Evolutionary conservation across 73 alveolate species (phyloP), one percentile per base, ranked within the genome.

Genomic region (Paramecium primaurelia): DNA sequence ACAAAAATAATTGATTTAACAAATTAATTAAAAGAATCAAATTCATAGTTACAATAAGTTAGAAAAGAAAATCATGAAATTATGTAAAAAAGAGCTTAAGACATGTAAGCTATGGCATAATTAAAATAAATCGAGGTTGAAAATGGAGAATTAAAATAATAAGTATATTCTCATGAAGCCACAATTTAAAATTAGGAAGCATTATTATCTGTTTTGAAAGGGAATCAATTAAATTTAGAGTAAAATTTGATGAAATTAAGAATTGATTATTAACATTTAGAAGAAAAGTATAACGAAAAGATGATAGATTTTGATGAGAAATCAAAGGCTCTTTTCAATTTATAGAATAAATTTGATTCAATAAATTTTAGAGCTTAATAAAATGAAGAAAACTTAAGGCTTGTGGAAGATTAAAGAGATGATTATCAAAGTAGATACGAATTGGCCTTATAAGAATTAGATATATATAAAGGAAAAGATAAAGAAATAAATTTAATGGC

Each of bases 51-150:
- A 64, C 20, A 59, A 59, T 18, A 59, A 59, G 77, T 59, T 59
- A 59, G 77, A 59, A 59, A 59, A 59, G 77, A 59, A 16, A 59
- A 59, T 59, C 77, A 59, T 59, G 77, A 59, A 59, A 59, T 59
- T 5, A 59, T 59, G 77, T 16, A 59, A 18, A 59, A 59, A 9
- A 16, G 40, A 59, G 77, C 77, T 0, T 22, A 59, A 20, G 77
- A 59, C 3, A 59, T 59, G 77, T 20, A 59, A 20, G 40, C 14
- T 26, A 59, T 59, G 77, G 77, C 37, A 9, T 59, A 59, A 59
- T 59, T 59, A 18, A 59, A 59, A 59, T 59, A 22, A 59, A 59
- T 59, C 0, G 77, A 59, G 1, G 42, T 59, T 18, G 77, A 59
- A 59, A 59, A 59, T 59, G 77, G 77, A 18, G 77, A 59, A 18